Evolutionary conservation across 495 filamentous ascomycete genomes (phyloP).

Genomic region (Penicillium flavigenum): DNA sequence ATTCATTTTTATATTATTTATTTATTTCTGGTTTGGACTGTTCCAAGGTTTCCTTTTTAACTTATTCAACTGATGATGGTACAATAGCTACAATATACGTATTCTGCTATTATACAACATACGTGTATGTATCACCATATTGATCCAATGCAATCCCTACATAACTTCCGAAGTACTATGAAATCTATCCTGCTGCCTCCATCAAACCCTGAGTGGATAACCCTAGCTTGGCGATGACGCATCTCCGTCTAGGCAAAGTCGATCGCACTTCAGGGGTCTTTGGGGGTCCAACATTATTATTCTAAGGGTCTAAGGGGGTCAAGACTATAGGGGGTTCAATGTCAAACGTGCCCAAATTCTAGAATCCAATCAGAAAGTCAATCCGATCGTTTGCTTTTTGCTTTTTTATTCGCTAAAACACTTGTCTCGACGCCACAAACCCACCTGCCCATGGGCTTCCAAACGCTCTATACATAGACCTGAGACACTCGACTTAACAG

Average conservation of each 20-base stretch:
- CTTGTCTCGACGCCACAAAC: not conserved
- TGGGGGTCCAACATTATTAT: not conserved
- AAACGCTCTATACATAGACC: not conserved
- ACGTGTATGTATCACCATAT: not conserved
- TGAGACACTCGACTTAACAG: not conserved
- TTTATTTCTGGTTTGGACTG: not conserved
- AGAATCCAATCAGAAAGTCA: not conserved
- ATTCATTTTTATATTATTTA: constrained; percentile 1
- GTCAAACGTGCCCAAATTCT: constrained; percentile 1
- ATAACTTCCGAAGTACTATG: not conserved
- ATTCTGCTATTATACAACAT: too few species aligned
- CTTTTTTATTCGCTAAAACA: not conserved
- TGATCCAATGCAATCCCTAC: not conserved
- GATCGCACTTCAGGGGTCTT: constrained; percentile 10
- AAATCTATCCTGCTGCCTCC: too few species aligned
- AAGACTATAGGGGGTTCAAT: not conserved
- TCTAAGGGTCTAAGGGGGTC: constrained; percentile 2
- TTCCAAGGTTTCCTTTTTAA: not conserved
- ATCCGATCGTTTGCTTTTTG: not conserved
- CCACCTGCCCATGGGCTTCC: not conserved
- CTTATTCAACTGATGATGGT: not conserved
- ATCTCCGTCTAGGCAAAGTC: constrained; percentile 13
- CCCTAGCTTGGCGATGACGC: constrained; percentile 18
- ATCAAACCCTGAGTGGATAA: not conserved
- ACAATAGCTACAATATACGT: too few species aligned